Base-by-base conservation (phyloP, 352 stramenopile genomes). In the Globisporangium recalcitrans region DNA sequence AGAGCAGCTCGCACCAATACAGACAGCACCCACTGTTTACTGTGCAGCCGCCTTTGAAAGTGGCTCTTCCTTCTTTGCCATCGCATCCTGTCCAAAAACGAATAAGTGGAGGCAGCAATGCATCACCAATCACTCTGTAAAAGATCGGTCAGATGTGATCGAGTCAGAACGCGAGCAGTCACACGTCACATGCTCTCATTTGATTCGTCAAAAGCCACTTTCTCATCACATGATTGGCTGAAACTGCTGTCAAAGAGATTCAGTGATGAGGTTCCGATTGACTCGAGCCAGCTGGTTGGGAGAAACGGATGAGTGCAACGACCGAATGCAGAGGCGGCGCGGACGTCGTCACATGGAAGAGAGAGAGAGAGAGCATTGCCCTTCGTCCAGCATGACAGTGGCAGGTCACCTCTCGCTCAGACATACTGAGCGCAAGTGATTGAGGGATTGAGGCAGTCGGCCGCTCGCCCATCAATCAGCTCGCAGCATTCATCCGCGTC, bases 341-440 rank as follows among this genome's bases (percentile, higher is more conserved):
- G 8, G 34, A 26, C 16, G 14, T 8, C 16, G 19, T 7, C 21
- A 24, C 8, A 21, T 24, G 13, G 24, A 29, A 32, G 48, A 53
- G 48, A 10, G 48, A 31, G 46, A 21, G 31, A 22, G 11, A 14
- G 21, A 31, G 10, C 13, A 22, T 32, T 31, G 5, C 14, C 26
- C 6, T 7, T 38, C 29, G 27, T 26, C 49, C 38, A 36, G 27
- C 8, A 19, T 16, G 16, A 22, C 22, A 52, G 22, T n/a, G n/a
- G n/a, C n/a, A n/a, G n/a, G n/a, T 14, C 48, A 4, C 48, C n/a
- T 47, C 40, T 47, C 40, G 10, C 47, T 29, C 44, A n/a, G 4
- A 13, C 48, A 55, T 55, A 55, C 48, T 55, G 48, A 55, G 48
- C 26, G 48, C 26, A 55, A 55, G 26, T 36, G 26, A 38, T 2